A percentile compares a stretch with the other conserved stretches of the same genome.
phyloP scores from a whole-genome alignment of 2,329 filamentous ascomycete genomes.

The Talaromyces sp. region DNA sequence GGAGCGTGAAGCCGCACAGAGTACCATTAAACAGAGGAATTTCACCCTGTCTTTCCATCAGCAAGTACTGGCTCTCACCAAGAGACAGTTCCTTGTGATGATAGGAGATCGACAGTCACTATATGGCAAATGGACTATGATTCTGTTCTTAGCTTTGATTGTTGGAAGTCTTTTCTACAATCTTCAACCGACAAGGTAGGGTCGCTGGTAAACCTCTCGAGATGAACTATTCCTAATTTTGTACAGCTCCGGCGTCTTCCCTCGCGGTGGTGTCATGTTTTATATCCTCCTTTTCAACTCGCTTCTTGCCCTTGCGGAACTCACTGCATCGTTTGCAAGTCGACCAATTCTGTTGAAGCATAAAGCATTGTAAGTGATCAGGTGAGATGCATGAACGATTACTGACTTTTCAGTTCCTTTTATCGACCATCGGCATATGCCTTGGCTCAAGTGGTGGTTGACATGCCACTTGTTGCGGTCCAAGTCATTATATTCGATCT shows the following conservation, averaged over 20 bases:
- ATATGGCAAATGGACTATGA: slow-evolving; percentile 51
- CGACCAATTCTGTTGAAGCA: slow-evolving; percentile 68
- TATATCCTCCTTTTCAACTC: slow-evolving; percentile 63
- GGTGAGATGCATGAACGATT: background rate
- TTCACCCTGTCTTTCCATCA: slow-evolving; percentile 47
- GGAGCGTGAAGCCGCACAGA: slow-evolving; percentile 40
- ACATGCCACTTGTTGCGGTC: slow-evolving; percentile 56
- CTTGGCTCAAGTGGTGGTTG: slow-evolving; percentile 56
- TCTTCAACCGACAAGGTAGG: slow-evolving; percentile 47
- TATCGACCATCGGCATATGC: slow-evolving; percentile 62
- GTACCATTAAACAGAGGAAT: slow-evolving; percentile 47
- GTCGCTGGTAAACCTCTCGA: background rate
- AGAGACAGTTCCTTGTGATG: slow-evolving; percentile 53
- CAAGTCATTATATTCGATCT: slow-evolving; percentile 59
- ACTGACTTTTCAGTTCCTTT: slow-evolving; percentile 49
- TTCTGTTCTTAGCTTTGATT: slow-evolving; percentile 46
- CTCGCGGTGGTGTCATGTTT: slow-evolving; percentile 60
- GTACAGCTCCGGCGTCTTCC: slow-evolving; percentile 53
- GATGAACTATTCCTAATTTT: background rate
- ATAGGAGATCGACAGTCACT: slow-evolving; percentile 53
- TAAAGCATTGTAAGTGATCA: slow-evolving; percentile 55
- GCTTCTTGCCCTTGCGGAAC: slow-evolving; percentile 59
- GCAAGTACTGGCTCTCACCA: slow-evolving; percentile 46
- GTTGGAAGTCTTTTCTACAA: slow-evolving; percentile 54
- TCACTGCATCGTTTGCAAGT: slow-evolving; percentile 59